Base-by-base conservation (phyloP, 2,329 filamentous ascomycete species). In the Knoxdaviesia proteae region DNA sequence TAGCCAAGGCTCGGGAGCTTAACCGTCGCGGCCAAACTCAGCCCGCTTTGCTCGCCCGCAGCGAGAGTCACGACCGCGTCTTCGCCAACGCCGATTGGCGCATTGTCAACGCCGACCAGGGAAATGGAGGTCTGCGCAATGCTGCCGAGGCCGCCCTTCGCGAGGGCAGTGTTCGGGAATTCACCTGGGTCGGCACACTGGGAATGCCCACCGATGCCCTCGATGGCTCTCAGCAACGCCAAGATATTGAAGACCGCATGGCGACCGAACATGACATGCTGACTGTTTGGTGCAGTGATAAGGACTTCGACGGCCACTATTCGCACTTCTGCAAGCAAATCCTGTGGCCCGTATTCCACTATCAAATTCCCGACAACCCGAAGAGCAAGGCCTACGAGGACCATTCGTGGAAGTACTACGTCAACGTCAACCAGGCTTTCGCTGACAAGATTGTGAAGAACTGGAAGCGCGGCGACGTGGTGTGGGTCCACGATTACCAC, bases 381-480 rank as follows among this genome's bases (percentile, higher is more conserved):
- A 94, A 94, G 68, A 94, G 86, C 73, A 96, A 96, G 59, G 88
- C 88, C 0, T 96, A 94, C 57, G 81, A 93, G 58, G 88, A 96
- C 51, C 87, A 96, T 59, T 94, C 87, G 0, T 96, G 87, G 84
- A 73, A 86, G 50, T 93, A 84, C 63, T 96, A 96, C 53, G 80
- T 86, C 55, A 84, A 83, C 43, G 71, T 94, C 54, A 94, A 94
- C 61, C 80, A 90, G 58, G 84, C 80, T 3, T 94, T 96, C 60
- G 88, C 88, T 33, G 82, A 94, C 56, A 80, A 79, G 55, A 86
- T 96, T 45, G 68, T 93, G 40, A 80, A 80, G 57, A 84, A 87
- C 60, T 96, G 88, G 78, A 94, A 94, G 65, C 77, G 80, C 32
- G 86, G 84, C 37, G 90, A 96, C 56, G 75, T 82, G 39, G 81